These are phyloP conservation scores for Leccinellum luteum DNA, from an alignment of 768 basidiomycete genomes.

Conservation along the genomic window DNA sequence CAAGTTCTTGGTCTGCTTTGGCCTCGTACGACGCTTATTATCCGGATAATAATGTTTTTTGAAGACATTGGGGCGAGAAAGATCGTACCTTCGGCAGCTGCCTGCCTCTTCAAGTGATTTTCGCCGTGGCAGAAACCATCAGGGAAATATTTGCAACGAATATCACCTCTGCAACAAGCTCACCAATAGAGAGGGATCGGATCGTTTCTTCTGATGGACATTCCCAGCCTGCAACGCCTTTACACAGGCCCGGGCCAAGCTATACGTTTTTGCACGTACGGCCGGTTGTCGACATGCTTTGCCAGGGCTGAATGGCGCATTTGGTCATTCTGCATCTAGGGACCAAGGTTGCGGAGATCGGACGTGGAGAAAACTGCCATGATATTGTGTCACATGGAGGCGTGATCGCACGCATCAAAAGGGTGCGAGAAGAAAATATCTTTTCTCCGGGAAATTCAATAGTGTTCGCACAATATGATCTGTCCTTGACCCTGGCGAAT, in stretches of 20 bases:
- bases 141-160: constrained; percentile 48
- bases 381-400: constrained; percentile 6
- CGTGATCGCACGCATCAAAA: constrained; percentile 34
- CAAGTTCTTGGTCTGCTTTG: not conserved
- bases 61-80: not conserved
- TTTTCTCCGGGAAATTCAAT: not conserved
- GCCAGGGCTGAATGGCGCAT: constrained; percentile 16
- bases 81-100: constrained; percentile 29
- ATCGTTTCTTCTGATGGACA: constrained; percentile 25
- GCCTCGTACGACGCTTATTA: not conserved
- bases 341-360: constrained; percentile 45
- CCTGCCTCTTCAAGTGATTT: constrained; percentile 25
- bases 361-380: constrained; percentile 42
- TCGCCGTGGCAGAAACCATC: constrained; percentile 41
- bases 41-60: not conserved
- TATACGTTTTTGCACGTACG: constrained; percentile 42
- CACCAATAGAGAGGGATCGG: constrained; percentile 9
- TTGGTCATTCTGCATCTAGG: constrained; percentile 57
- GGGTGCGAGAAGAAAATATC: constrained; percentile 43
- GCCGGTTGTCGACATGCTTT: constrained; percentile 39
- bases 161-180: constrained; percentile 36
- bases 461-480: not conserved
- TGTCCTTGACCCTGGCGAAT: not conserved
- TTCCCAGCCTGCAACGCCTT: constrained; percentile 41
- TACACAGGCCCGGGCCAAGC: constrained; percentile 54